Conservation (phyloP, 371 early-diverging fungal species). For the Actinomucor elegans region DNA sequence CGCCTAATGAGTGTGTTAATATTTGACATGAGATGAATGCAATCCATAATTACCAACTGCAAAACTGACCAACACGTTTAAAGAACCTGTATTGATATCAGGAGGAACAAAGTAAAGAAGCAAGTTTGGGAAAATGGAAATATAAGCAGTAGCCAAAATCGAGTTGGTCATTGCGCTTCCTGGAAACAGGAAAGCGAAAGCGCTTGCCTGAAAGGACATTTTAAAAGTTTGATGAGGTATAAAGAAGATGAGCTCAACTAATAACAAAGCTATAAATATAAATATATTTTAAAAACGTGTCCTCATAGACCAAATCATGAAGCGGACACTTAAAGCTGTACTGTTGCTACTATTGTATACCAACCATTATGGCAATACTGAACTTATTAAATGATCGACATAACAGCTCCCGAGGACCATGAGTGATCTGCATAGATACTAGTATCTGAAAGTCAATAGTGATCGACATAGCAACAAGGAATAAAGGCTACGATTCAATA, state of each 20-base stretch:
- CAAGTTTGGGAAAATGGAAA: slow-evolving; percentile 82
- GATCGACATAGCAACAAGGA: too few relatives aligned
- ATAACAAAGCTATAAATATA: not conserved
- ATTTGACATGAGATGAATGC: not conserved
- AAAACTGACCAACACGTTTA: slow-evolving; percentile 80
- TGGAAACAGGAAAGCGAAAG: slow-evolving; percentile 59
- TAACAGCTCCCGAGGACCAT: too few relatives aligned
- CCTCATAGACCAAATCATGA: too few relatives aligned
- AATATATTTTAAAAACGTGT: too few relatives aligned
- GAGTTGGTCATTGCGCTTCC: slow-evolving; percentile 70
- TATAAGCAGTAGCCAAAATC: slow-evolving; percentile 79
- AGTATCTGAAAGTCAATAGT: too few relatives aligned
- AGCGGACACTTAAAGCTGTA: too few relatives aligned
- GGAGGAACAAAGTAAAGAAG: slow-evolving; percentile 81
- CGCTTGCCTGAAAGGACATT: slow-evolving; percentile 43
- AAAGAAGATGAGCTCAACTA: too few relatives aligned
- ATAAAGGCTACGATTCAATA: too few relatives aligned
- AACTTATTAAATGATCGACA: too few relatives aligned
- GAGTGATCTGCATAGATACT: too few relatives aligned
- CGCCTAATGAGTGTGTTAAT: slow-evolving; percentile 37
- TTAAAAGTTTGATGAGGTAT: not conserved
- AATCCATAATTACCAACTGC: slow-evolving; percentile 60
- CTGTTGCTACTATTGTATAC: too few relatives aligned
- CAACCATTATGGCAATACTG: too few relatives aligned
- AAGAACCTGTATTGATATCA: slow-evolving; percentile 67